Base-by-base conservation (phyloP, 352 stramenopile species). In the Hyaloperonospora arabidopsidis region DNA sequence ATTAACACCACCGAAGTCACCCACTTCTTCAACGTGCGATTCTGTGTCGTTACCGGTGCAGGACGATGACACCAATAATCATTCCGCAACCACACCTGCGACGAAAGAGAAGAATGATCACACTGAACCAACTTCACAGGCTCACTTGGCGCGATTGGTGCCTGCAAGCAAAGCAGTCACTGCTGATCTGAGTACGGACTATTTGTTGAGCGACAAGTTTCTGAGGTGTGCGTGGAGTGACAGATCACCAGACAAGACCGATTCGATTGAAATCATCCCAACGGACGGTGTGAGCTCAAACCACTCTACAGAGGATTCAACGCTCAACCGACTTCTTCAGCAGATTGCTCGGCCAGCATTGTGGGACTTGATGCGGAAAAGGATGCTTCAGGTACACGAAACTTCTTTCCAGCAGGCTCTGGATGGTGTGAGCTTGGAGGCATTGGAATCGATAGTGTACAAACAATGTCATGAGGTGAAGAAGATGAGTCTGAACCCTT, bases 351-450 rank as follows among this genome's bases (percentile, higher is more conserved):
- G 71, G 19, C 68, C 71, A 40, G 66, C 68, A 13, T 28, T 80
- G 19, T 80, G 71, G 71, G 68, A 76, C 32, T 65, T 80, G 22
- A 65, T 63, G 36, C 59, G 66, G 7, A 80, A 80, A 40, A 80
- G 74, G 34, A 40, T 80, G 19, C 43, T 80, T 25, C 63, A 60
- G 38, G 65, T 74, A 14, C 52, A 67, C 25, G 22, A 49, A 22
- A 43, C 54, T 15, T 64, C 57, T 43, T 57, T 77, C 38, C 36
- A 61, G 18, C 59, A 34, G 28, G 64, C 54, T 15, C 44, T 81
- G 2, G 38, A 68, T 19, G 29, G 40, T 5, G 41, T 84, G 15
- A 70, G 62, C 13, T 60, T 84, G 32, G 68, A 86, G 19, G 44
- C 64, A 12, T 23, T 87, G 8, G 61, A 80, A 56, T 60, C 73